Conservation (phyloP, 495 filamentous ascomycete genomes). For the Daldinia loculata region DNA sequence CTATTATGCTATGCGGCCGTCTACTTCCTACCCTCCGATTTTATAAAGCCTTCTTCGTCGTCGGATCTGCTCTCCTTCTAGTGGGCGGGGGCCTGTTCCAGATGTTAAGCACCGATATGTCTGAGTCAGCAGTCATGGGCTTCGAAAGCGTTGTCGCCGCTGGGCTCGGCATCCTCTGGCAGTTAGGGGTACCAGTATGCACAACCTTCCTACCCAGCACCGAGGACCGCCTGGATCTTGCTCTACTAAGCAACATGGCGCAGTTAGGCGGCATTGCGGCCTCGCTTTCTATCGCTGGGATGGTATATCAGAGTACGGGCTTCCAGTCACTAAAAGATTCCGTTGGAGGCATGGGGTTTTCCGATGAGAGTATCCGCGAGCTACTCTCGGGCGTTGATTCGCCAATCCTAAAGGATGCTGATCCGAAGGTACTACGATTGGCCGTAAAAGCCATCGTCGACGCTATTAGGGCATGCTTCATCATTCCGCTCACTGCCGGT, state of each 20-base stretch:
- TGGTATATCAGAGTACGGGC: constrained; percentile 61
- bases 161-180: constrained; percentile 55
- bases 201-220: constrained; percentile 55
- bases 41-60: constrained; percentile 68
- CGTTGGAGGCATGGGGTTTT: constrained; percentile 42
- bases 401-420: constrained; percentile 46
- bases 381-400: constrained; percentile 58
- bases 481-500: constrained; percentile 10
- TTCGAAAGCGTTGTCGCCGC: constrained; percentile 62
- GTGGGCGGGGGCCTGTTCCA: constrained; percentile 62
- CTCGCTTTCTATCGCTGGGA: constrained; percentile 62
- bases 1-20: constrained; percentile 49
- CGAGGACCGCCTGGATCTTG: constrained; percentile 52
- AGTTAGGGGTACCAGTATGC: constrained; percentile 61
- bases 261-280: constrained; percentile 62
- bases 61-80: constrained; percentile 56
- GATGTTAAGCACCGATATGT: constrained; percentile 48
- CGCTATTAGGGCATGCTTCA: constrained; percentile 13
- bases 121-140: constrained; percentile 57
- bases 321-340: constrained; percentile 44
- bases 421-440: constrained; percentile 8
- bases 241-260: constrained; percentile 62
- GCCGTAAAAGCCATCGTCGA: constrained; percentile 13
- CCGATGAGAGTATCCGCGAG: constrained; percentile 47
- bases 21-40: constrained; percentile 58